Evolutionary conservation across 192 early-diverging fungal species (phyloP).

Genomic region (Gigaspora rosea): DNA sequence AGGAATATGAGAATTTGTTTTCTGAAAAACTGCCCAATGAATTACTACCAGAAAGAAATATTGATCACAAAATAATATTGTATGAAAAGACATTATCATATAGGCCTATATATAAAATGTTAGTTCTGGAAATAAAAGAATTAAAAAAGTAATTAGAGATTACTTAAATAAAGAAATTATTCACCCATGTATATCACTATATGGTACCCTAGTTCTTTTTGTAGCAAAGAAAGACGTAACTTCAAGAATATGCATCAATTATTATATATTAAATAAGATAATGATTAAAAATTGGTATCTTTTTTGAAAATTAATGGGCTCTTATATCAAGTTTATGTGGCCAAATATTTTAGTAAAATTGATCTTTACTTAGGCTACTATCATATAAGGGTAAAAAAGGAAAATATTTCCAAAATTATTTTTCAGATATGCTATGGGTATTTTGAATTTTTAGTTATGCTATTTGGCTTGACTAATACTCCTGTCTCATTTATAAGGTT

Average conservation of each 20-base stretch:
- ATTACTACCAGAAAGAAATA: conserved; percentile 23
- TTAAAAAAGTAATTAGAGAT: no score
- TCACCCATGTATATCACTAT: conserved; percentile 23
- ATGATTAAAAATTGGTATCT: conserved; percentile 48
- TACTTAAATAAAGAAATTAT: conserved; percentile 24
- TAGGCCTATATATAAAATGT: no score
- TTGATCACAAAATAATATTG: background rate
- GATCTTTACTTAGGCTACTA: no score
- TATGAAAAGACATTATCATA: no score
- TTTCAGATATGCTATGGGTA: no score
- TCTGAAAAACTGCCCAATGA: conserved; percentile 5
- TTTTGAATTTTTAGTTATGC: no score
- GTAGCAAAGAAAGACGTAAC: conserved; percentile 36
- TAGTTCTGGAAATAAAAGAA: no score
- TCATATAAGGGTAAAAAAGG: background rate
- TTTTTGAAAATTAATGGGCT: conserved; percentile 40
- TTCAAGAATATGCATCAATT: conserved; percentile 47
- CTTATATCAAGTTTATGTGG: background rate
- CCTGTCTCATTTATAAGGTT: no score
- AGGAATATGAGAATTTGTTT: conserved; percentile 22
- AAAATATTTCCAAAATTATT: background rate
- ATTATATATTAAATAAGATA: conserved; percentile 48
- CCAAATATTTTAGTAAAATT: background rate
- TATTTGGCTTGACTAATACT: no score
- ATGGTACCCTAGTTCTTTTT: conserved; percentile 32